These are phyloP conservation scores for Trametes cinnabarina DNA, from an alignment of 768 basidiomycete genomes.

Conservation along the genomic window DNA sequence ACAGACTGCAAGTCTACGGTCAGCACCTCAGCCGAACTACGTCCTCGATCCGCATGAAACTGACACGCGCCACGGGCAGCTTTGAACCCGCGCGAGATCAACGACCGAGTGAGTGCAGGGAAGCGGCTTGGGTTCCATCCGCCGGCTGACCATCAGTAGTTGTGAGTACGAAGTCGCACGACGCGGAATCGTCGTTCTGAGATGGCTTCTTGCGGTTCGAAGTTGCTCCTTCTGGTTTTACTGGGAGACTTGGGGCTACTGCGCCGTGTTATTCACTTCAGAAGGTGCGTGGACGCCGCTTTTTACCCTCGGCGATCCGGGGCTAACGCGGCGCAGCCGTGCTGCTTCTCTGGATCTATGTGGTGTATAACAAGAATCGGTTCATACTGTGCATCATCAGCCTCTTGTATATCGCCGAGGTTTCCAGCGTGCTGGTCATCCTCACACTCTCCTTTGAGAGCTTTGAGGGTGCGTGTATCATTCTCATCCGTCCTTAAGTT, in stretches of 20 bases:
- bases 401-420: constrained; percentile 20
- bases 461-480: constrained; percentile 10
- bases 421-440: constrained; percentile 21
- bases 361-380: constrained; percentile 28
- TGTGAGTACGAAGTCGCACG: constrained; percentile 5
- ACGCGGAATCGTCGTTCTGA: neutral
- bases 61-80: constrained; percentile 1
- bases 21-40: neutral
- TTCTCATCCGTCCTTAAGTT: neutral
- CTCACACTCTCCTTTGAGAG: constrained; percentile 21
- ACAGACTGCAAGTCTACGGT: constrained; percentile 20
- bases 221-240: constrained; percentile 30
- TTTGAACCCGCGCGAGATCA: constrained; percentile 8
- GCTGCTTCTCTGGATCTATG: constrained; percentile 32
- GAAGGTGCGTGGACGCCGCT: constrained; percentile 10
- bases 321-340: constrained; percentile 21
- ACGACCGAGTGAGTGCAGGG: constrained; percentile 7
- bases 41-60: neutral
- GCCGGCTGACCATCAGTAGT: neutral
- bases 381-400: constrained; percentile 21
- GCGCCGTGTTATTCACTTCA: constrained; percentile 20
- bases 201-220: neutral
- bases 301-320: neutral
- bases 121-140: neutral
- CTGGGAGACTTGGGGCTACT: constrained; percentile 31